Conservation (phyloP, 208 protist genomes). For the Crithidia mellificae region DNA sequence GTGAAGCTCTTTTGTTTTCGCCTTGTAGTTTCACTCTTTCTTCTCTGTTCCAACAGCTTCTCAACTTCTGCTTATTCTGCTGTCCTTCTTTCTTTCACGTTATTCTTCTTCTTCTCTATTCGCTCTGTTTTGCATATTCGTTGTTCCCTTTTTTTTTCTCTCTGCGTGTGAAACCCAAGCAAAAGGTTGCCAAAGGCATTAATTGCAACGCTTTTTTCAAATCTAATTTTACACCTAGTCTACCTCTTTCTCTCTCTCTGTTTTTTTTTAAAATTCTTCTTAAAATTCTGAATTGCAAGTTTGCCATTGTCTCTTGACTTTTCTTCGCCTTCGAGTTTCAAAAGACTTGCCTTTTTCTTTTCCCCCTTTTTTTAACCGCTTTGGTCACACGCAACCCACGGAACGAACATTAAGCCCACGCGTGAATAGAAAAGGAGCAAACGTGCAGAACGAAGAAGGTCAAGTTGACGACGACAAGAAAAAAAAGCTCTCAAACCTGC, state of each 20-base stretch:
- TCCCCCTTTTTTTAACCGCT: slow-evolving; percentile 19
- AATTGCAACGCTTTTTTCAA: slow-evolving; percentile 1
- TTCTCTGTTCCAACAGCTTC: slow-evolving; percentile 15
- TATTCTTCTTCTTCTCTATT: slow-evolving; percentile 9
- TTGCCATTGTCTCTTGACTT: neutral
- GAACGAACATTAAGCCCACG: neutral
- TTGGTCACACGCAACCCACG: neutral
- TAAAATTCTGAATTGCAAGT: too few species aligned
- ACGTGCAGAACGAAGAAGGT: neutral
- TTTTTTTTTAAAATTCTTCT: slow-evolving; percentile 14
- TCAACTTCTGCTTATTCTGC: slow-evolving; percentile 13
- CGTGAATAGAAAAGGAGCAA: neutral
- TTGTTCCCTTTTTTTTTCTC: slow-evolving; percentile 12
- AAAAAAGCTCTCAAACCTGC: too few species aligned
- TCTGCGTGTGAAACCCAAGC: slow-evolving; percentile 4
- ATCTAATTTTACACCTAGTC: too few species aligned
- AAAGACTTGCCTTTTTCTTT: neutral
- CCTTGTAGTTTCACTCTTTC: slow-evolving; percentile 10
- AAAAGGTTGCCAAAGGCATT: neutral
- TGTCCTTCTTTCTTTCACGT: slow-evolving; percentile 2
- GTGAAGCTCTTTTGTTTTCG: too few species aligned
- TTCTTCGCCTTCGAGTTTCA: neutral
- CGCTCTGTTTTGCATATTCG: too few species aligned
- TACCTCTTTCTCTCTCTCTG: neutral
- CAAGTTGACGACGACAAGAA: neutral